phyloP scores from a whole-genome alignment of 2,329 filamentous ascomycete genomes.

The Microdochium trichocladiopsis region DNA sequence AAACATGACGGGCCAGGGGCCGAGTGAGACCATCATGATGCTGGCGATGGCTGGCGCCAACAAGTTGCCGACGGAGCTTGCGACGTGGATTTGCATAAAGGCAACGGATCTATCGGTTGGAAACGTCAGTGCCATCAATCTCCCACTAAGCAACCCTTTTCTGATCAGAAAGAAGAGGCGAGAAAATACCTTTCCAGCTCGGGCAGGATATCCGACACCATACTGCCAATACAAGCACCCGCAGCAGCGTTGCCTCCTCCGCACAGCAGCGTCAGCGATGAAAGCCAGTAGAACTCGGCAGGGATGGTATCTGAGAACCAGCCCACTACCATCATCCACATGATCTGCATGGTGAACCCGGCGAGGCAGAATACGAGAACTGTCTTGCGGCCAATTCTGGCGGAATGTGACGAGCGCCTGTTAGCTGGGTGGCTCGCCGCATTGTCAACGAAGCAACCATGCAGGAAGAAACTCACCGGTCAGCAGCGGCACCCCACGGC shows the following conservation, averaged over 20 bases:
- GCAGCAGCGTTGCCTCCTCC: slow-evolving; percentile 26
- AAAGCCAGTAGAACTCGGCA: slow-evolving; percentile 22
- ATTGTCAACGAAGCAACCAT: neutral
- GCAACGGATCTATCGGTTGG: slow-evolving; percentile 20
- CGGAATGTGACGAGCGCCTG: neutral
- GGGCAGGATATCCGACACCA: slow-evolving; percentile 26
- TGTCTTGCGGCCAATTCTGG: slow-evolving; percentile 25
- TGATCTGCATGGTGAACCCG: slow-evolving; percentile 18
- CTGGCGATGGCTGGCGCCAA: slow-evolving; percentile 27
- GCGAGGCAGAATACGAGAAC: slow-evolving; percentile 21
- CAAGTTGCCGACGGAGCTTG: slow-evolving; percentile 23
- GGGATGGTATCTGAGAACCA: slow-evolving; percentile 24
- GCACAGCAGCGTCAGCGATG: slow-evolving; percentile 20
- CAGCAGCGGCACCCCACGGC: slow-evolving; percentile 28
- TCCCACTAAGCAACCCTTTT: too few species aligned
- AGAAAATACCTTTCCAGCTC: slow-evolving; percentile 24
- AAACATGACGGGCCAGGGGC: slow-evolving; percentile 17
- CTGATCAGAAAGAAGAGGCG: too few species aligned
- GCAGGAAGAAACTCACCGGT: slow-evolving; percentile 17
- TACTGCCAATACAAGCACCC: slow-evolving; percentile 22
- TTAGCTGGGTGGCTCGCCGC: neutral
- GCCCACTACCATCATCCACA: slow-evolving; percentile 21
- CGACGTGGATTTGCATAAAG: slow-evolving; percentile 24
- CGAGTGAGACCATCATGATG: slow-evolving; percentile 22
- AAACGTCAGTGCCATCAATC: neutral